Conservation (phyloP, 129 eudicot genomes). For the Tagetes patula region DNA sequence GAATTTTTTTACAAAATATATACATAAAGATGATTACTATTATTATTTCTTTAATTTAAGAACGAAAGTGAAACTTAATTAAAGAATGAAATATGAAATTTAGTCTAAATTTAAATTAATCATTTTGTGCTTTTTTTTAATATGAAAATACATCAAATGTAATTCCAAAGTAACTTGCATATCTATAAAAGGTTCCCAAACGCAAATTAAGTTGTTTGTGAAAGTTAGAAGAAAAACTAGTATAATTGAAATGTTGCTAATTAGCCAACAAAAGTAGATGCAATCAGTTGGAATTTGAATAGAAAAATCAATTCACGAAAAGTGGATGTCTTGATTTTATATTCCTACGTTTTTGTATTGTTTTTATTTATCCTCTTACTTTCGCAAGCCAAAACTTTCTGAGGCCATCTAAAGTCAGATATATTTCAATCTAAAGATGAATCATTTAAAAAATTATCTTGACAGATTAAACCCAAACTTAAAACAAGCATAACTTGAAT, state of each 20-base stretch:
- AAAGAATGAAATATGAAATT: too few species aligned
- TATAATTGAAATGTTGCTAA: conserved; percentile 26
- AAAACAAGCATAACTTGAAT: too few species aligned
- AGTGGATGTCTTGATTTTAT: conserved; percentile 27
- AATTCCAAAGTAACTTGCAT: not conserved
- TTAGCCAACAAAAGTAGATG: conserved; percentile 28
- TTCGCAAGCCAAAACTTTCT: not conserved
- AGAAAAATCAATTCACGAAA: conserved; percentile 31
- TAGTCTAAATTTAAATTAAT: too few species aligned
- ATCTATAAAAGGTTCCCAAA: not conserved
- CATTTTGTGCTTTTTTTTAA: too few species aligned
- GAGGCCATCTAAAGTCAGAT: too few species aligned
- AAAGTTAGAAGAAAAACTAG: not conserved
- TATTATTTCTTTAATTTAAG: too few species aligned
- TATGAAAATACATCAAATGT: not conserved
- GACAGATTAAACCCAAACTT: not conserved
- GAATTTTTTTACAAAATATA: too few species aligned
- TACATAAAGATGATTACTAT: too few species aligned
- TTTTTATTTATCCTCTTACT: not conserved
- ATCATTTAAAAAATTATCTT: too few species aligned
- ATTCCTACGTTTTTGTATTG: conserved; percentile 26
- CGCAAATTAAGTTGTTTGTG: not conserved
- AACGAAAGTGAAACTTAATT: too few species aligned
- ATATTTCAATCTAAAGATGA: too few species aligned
- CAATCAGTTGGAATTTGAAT: conserved; percentile 25